Conservation (phyloP, 805 yeast species). For the Yarrowia sp. region DNA sequence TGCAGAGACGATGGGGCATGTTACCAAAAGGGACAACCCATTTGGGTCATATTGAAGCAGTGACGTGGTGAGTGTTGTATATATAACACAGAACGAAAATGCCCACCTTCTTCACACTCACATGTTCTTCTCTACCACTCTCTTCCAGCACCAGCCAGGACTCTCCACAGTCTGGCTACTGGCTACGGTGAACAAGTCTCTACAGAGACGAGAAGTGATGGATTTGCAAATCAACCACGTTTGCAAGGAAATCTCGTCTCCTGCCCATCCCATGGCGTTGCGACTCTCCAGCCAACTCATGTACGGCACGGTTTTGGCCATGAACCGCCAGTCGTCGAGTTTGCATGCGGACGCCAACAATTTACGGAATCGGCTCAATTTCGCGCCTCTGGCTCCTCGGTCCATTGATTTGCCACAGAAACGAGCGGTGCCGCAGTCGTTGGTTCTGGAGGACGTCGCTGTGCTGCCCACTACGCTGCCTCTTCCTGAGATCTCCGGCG, state of each 20-base stretch:
- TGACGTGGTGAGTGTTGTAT: background rate
- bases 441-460: background rate
- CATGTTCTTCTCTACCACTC: constrained; percentile 32
- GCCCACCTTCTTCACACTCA: background rate
- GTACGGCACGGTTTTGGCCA: constrained; percentile 24
- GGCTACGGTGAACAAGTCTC: constrained; percentile 20
- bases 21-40: background rate
- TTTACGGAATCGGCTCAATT: background rate
- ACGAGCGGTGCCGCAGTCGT: background rate
- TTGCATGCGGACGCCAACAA: background rate
- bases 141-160: constrained; percentile 22
- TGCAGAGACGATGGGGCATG: constrained; percentile 1
- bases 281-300: constrained; percentile 19
- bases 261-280: constrained; percentile 17
- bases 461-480: constrained; percentile 1
- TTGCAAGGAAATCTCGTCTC: constrained; percentile 22
- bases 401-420: constrained; percentile 9
- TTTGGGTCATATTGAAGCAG: too few relatives aligned
- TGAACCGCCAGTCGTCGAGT: background rate
- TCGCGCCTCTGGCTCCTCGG: constrained; percentile 9
- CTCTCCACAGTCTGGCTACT: constrained; percentile 26
- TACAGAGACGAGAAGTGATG: background rate
- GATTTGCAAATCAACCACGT: constrained; percentile 10
- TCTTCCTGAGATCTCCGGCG: background rate
- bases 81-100: background rate